Evolutionary conservation across 2,329 filamentous ascomycete species (phyloP), one percentile per base, ranked within the genome.

Genomic region (Apiospora arundinis): DNA sequence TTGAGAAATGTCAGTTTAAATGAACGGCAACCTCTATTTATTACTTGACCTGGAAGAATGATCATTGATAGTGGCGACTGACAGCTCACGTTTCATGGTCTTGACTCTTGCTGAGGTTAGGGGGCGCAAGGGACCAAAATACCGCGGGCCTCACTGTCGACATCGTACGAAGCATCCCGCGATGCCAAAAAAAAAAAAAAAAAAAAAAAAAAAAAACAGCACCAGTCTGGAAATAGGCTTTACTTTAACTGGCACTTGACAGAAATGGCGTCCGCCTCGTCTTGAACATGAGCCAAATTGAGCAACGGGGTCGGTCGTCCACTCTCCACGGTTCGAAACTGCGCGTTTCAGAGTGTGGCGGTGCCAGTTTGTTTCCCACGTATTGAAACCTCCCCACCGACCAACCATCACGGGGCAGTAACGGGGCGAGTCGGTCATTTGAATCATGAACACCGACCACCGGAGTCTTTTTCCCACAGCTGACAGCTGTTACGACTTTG

Each of bases 341-440:
- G 56, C 56, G 32, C 49, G 49, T 63, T 63, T 63, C 56, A 63
- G 18, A 40, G 18, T 12, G 56, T 63, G 56, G 56, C 56, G 32
- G 56, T 63, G 56, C 56, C 56, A 40, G 37, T 40, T 11, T 63
- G 56, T 63, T 63, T 40, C 32, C 56, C 56, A 63, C 32, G 21
- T 63, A 23, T 40, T 63, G 56, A 63, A 63, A 63, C 56, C 56
- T 63, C 52, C 25, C 52, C 52, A n/a, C n/a, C n/a, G n/a, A n/a
- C n/a, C n/a, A n/a, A n/a, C n/a, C n/a, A n/a, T n/a, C n/a, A n/a
- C n/a, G n/a, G n/a, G n/a, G n/a, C n/a, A n/a, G n/a, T n/a, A n/a
- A n/a, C n/a, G n/a, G n/a, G n/a, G n/a, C n/a, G n/a, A n/a, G n/a
- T n/a, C n/a, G n/a, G 28, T 37, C 12, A 12, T 12, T 45, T 45